These are phyloP conservation scores for Salvia rosmarinus DNA, from an alignment of 257 asterid species.

Conservation along the genomic window DNA sequence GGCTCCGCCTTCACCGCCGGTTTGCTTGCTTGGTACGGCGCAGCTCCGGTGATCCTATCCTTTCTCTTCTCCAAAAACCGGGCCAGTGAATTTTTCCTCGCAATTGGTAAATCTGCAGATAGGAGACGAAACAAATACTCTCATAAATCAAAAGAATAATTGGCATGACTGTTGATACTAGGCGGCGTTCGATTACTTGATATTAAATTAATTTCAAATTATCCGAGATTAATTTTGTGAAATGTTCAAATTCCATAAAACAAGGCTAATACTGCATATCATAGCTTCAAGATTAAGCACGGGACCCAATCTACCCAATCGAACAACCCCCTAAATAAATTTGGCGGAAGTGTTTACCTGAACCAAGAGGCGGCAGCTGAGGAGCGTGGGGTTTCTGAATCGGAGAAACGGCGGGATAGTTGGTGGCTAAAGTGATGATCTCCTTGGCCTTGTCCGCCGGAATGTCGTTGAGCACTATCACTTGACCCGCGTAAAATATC, in stretches of 20 bases:
- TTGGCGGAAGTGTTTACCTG: conserved; percentile 26
- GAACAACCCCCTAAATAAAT: no score
- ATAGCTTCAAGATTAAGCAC: no score
- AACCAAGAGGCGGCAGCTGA: conserved; percentile 32
- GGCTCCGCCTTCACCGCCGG: conserved; percentile 40
- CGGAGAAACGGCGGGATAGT: conserved; percentile 33
- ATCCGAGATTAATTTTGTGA: no score
- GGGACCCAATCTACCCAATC: no score
- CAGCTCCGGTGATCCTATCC: conserved; percentile 46
- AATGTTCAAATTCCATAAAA: no score
- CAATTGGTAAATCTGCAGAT: conserved; percentile 60
- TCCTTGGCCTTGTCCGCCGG: conserved; percentile 56
- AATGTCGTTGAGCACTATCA: conserved; percentile 43
- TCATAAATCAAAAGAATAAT: no score
- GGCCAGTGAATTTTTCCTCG: conserved; percentile 60
- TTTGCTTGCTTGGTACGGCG: conserved; percentile 44
- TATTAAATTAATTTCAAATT: no score
- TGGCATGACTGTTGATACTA: no score
- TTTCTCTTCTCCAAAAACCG: conserved; percentile 69
- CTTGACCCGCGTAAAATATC: conserved; percentile 53
- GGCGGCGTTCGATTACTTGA: no score
- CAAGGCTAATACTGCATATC: no score
- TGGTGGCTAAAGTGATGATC: conserved; percentile 41
- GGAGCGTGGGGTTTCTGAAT: conserved; percentile 23
- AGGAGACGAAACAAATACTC: not conserved